phyloP scores from a whole-genome alignment of 2,329 filamentous ascomycete species.

The Sporothrix brasiliensis region DNA sequence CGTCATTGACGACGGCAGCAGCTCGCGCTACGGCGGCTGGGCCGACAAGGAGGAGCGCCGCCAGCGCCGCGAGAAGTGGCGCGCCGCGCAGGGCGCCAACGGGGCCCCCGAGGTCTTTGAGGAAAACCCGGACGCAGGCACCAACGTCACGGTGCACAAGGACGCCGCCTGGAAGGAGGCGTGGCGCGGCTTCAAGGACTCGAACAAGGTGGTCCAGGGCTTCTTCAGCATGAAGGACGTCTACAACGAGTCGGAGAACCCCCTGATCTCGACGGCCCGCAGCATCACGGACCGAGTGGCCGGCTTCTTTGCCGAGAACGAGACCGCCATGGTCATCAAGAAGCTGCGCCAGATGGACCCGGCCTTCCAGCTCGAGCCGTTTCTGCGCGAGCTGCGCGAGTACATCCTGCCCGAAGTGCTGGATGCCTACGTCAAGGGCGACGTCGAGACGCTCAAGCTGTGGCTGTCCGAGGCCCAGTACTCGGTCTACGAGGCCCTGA shows the following conservation, averaged over 20 bases:
- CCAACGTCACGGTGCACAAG: conserved; percentile 93
- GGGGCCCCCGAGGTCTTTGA: conserved; percentile 64
- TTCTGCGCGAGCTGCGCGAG: conserved; percentile 91
- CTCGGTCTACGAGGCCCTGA: conserved; percentile 93
- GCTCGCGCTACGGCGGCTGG: conserved; percentile 94
- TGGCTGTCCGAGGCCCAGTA: conserved; percentile 97
- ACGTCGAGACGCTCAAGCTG: conserved; percentile 83
- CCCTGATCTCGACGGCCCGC: conserved; percentile 86
- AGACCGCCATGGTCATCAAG: conserved; percentile 96
- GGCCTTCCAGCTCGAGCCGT: conserved; percentile 90
- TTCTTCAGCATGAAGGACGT: conserved; percentile 82
- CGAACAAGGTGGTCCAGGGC: conserved; percentile 83
- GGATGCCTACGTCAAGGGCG: conserved; percentile 97
- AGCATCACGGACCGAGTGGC: conserved; percentile 91
- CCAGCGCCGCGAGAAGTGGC: conserved; percentile 73
- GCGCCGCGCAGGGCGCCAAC: conserved; percentile 61
- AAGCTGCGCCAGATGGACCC: conserved; percentile 97
- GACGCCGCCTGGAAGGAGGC: conserved; percentile 97
- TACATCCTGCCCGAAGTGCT: conserved; percentile 97
- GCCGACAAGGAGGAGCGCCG: conserved; percentile 92
- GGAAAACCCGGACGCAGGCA: conserved; percentile 89
- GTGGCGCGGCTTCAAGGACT: conserved; percentile 95
- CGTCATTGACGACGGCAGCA: conserved; percentile 95
- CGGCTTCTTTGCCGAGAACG: conserved; percentile 97
- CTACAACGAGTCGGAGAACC: conserved; percentile 97